Evolutionary conservation across 768 basidiomycete species (phyloP).

Genomic region (Psilocybe azurescens): DNA sequence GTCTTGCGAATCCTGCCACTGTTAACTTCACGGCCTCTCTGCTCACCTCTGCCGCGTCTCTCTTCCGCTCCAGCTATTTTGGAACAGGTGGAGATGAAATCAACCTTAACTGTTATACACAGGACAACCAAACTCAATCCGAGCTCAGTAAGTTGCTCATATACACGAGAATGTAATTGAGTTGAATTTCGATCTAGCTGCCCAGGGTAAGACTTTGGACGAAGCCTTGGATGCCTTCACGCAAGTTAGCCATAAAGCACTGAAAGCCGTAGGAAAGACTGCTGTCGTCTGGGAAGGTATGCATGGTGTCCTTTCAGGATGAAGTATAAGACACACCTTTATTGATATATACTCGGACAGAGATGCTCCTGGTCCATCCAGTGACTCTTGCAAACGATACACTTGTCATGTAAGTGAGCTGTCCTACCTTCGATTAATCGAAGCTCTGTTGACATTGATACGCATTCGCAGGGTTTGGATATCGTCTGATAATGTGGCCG

Average conservation of each 20-base stretch:
- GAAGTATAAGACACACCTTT: too few species aligned
- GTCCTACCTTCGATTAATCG: not conserved
- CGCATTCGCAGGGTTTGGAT: conserved; percentile 65
- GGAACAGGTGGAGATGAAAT: conserved; percentile 87
- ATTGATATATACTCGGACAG: conserved; percentile 22
- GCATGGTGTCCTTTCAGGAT: too few species aligned
- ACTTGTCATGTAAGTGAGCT: conserved; percentile 54
- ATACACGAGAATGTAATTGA: not conserved
- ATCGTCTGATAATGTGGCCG: conserved; percentile 58
- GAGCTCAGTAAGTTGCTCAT: conserved; percentile 46
- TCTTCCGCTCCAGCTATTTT: conserved; percentile 64
- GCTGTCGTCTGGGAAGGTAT: conserved; percentile 77
- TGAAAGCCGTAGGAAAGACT: conserved; percentile 63
- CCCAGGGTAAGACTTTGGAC: conserved; percentile 56
- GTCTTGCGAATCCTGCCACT: conserved; percentile 64
- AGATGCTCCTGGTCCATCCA: conserved; percentile 65
- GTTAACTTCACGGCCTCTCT: conserved; percentile 64
- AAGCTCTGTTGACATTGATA: not conserved
- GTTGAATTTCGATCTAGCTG: conserved; percentile 22
- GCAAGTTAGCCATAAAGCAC: conserved; percentile 55
- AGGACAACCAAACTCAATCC: conserved; percentile 63
- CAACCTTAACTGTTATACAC: conserved; percentile 65
- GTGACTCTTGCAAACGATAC: conserved; percentile 52
- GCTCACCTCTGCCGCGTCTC: conserved; percentile 52
- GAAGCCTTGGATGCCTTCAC: conserved; percentile 70